Conservation (phyloP, 305 asterid species). For the Fraxinus baroniana region DNA sequence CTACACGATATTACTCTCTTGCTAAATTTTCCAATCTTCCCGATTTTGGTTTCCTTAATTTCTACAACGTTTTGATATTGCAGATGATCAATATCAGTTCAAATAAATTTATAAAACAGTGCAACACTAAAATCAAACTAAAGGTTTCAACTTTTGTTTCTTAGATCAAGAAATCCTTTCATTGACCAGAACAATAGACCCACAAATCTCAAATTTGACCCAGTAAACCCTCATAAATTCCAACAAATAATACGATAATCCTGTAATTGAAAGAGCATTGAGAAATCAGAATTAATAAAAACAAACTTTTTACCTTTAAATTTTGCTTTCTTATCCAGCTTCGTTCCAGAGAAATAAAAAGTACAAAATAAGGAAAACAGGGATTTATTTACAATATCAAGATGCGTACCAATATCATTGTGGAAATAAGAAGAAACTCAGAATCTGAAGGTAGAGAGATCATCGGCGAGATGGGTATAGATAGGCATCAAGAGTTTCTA, state of each 20-base stretch:
- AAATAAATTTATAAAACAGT: background rate
- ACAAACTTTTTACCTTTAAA: background rate
- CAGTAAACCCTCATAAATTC: constrained; percentile 22
- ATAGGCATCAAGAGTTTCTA: background rate
- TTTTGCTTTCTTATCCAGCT: background rate
- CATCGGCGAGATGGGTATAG: constrained; percentile 24
- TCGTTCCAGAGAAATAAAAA: background rate
- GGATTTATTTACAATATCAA: background rate
- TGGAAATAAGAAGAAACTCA: background rate
- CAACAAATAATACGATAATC: constrained; percentile 22
- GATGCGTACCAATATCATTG: background rate
- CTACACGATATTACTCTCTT: constrained; percentile 9
- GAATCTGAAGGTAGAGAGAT: background rate
- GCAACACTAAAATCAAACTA: constrained; percentile 12
- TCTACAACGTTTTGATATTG: background rate
- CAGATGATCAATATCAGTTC: background rate
- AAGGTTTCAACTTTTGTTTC: constrained; percentile 2
- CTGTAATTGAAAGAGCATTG: constrained; percentile 21
- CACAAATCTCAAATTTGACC: constrained; percentile 23
- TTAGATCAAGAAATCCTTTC: background rate
- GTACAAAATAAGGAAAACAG: background rate
- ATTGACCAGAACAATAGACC: constrained; percentile 7
- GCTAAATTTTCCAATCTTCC: background rate
- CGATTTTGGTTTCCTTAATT: background rate
- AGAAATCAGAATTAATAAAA: background rate